Conservation (phyloP, 768 basidiomycete species). For the Serpula lacrymans region DNA sequence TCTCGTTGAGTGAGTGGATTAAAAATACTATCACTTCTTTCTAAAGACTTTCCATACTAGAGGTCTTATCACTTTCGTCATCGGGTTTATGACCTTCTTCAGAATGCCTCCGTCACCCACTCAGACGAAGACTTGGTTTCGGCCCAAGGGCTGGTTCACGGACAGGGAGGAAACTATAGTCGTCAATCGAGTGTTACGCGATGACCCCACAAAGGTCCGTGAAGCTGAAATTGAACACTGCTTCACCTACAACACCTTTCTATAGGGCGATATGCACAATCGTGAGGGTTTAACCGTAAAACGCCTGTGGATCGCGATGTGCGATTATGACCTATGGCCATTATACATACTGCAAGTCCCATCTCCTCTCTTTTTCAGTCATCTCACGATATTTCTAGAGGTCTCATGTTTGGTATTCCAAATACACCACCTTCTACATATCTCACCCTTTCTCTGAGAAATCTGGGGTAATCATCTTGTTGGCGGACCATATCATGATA, state of each 20-base stretch:
- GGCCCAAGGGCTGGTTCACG: constrained; percentile 62
- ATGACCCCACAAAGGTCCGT: constrained; percentile 56
- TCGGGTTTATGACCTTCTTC: constrained; percentile 56
- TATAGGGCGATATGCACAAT: constrained; percentile 65
- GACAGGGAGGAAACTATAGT: constrained; percentile 60
- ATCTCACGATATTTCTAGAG: constrained; percentile 26
- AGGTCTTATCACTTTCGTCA: constrained; percentile 46
- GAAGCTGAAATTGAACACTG: not conserved
- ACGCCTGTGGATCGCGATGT: constrained; percentile 50
- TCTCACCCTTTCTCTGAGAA: constrained; percentile 53
- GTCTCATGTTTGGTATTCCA: constrained; percentile 53
- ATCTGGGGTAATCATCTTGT: constrained; percentile 39
- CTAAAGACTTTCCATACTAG: constrained; percentile 12
- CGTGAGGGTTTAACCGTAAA: constrained; percentile 52
- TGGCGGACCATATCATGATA: too few relatives aligned
- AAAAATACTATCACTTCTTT: too few relatives aligned
- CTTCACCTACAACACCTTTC: not conserved
- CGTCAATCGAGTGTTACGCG: constrained; percentile 57
- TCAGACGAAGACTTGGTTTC: constrained; percentile 54
- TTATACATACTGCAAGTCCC: constrained; percentile 48
- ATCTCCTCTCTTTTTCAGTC: too few relatives aligned
- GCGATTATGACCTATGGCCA: constrained; percentile 67
- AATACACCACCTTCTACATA: constrained; percentile 47
- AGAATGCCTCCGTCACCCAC: constrained; percentile 59
- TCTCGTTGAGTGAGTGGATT: constrained; percentile 47